Evolutionary conservation across 2,329 filamentous ascomycete genomes (phyloP), one percentile per base, ranked within the genome.

Genomic region (Aspergillus novoparasiticus): DNA sequence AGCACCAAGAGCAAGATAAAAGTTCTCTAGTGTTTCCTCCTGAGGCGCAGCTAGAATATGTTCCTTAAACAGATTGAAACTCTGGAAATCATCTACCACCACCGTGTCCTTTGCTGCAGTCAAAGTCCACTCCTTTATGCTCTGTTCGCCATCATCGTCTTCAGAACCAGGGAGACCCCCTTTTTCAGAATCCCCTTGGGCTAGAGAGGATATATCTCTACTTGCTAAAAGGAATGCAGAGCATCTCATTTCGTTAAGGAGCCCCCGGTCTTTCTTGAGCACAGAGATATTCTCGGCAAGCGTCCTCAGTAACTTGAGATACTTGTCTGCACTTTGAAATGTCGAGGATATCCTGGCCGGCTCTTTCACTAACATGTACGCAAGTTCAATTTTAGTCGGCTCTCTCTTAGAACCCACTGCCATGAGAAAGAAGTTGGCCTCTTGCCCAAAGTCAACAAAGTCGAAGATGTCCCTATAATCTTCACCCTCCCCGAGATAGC

Each of bases 381-480:
- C 94, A 68, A 99, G 87, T 76, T 99, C 95, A 3, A 87, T 76
- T 70, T 92, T 95, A 3, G 90, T 96, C 4, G 95, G 95, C 76
- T 99, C 94, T 66, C 87, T 89, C 78, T 96, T 97, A 3, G 93
- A 94, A 11, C 95, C 95, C 67, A 94, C 92, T 66, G 92, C 91
- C 70, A 93, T 87, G 21, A 99, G 81, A 72, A 99, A 99, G 0
- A 90, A 84, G 72, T 98, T 98, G 2, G 92, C 94, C 73, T 94
- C 89, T 39, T 85, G 81, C 0, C 94, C 93, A 79, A 97, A 99
- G 75, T 98, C 92, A 16, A 98, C 94, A 77, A 97, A 99, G 74
- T 98, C 93, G 69, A 99, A 97, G 36, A 99, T 96, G 36, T 96
- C 91, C 12, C 88, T 90, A 71, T 96, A 99, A 68, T 89, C 84